Evolutionary conservation across 345 rosid species (phyloP).

Genomic region (Adansonia digitata): DNA sequence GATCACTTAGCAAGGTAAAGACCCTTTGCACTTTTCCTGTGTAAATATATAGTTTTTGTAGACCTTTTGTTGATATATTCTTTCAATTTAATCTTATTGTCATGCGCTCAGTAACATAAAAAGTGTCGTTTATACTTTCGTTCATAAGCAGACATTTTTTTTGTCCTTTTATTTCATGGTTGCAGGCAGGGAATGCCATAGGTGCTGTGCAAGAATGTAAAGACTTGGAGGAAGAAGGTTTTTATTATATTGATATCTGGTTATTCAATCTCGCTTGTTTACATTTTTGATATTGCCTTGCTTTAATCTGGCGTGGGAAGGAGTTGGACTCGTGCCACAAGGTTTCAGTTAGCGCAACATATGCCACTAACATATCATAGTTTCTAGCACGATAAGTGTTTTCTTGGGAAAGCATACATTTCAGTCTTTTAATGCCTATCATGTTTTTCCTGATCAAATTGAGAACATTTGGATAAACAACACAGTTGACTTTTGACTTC

Average conservation of each 20-base stretch:
- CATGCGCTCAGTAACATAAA: neutral
- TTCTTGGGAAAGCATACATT: neutral
- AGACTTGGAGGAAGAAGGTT: constrained; percentile 60
- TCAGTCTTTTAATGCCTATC: neutral
- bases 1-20: constrained; percentile 71
- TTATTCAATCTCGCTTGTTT: neutral
- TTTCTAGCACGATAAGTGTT: neutral
- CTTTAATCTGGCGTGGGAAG: neutral
- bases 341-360: neutral
- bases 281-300: neutral
- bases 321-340: neutral
- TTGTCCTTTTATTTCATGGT: constrained; percentile 5
- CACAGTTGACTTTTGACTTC: neutral
- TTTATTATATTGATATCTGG: neutral
- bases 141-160: constrained; percentile 12
- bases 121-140: neutral
- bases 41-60: neutral
- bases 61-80: neutral
- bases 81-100: constrained; percentile 1
- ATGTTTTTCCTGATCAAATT: neutral
- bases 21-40: neutral
- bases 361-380: neutral
- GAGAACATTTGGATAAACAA: neutral
- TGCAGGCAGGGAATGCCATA: constrained; percentile 51
- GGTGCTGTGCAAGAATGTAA: constrained; percentile 75